Base-by-base conservation (phyloP, 2,329 filamentous ascomycete genomes). In the Pseudocercospora pini-densiflorae region DNA sequence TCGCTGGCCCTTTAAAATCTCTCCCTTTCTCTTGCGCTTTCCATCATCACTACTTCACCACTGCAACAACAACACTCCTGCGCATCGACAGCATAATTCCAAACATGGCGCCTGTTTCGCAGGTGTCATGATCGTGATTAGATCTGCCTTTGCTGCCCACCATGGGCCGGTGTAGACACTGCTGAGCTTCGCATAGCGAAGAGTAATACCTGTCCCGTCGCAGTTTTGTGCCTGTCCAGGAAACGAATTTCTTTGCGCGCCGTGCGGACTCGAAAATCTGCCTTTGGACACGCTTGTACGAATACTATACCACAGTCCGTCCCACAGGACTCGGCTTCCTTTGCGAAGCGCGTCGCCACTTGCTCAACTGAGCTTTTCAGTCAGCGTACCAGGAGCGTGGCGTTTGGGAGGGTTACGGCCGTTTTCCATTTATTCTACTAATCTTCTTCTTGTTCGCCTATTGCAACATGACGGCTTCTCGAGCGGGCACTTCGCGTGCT, bases 401-500 rank as follows among this genome's bases (percentile, higher is more conserved):
- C 59, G 59, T 51, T 51, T 2, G 59, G 60, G 59, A 55, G 59
- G 55, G 29, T n/a, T 61, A 59, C 33, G 47, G n/a, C 33, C 53
- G 65, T 64, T 49, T 55, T 68, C 61, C 49, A 58, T 51, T 59
- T 70, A 21, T 59, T 63, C n/a, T 64, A 68, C 68, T 71, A 68
- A 70, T 62, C 31, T 59, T 53, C 57, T 65, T 27, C 58, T 64
- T 68, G 64, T 61, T 51, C 36, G 51, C 40, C 53, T 61, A 49
- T 59, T 47, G 19, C 45, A 68, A 58, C 36, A 71, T 70, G 65
- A 68, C 69, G 53, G 58, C 62, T 49, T 33, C 55, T 36, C 61
- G 51, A 19, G 54, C 60, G 7, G 29, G 23, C 47, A 61, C 66
- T 12, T 63, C 68, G 12, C 65, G 65, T 14, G 65, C 65, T 19